Evolutionary conservation across 257 asterid genomes (phyloP).

Genomic region (Cordia subcordata): DNA sequence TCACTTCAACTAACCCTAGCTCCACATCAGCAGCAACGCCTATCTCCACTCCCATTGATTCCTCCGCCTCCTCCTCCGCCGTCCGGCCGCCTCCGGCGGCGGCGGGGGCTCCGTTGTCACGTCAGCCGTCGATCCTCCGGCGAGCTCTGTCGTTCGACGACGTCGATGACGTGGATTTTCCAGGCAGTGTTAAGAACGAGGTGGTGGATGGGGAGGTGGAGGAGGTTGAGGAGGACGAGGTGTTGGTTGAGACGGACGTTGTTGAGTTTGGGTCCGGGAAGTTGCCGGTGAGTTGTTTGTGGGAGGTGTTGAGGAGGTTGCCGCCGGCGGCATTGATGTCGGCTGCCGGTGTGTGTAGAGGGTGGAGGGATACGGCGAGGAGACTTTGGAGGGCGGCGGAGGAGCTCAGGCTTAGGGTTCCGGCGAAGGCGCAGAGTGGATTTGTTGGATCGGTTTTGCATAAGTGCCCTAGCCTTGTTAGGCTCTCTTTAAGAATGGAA

Average conservation of each 20-base stretch:
- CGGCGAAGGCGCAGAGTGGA: conserved; percentile 68
- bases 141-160: conserved; percentile 83
- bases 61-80: conserved; percentile 21
- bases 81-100: conserved; percentile 26
- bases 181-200: conserved; percentile 29
- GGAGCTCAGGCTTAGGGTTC: conserved; percentile 81
- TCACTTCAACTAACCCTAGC: background rate
- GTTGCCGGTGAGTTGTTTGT: conserved; percentile 54
- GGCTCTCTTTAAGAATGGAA: conserved; percentile 69
- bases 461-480: conserved; percentile 71
- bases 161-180: conserved; percentile 37
- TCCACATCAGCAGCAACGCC: conserved; percentile 18
- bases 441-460: conserved; percentile 81
- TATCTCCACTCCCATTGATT: conserved; percentile 27
- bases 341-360: conserved; percentile 77
- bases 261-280: conserved; percentile 32
- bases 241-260: conserved; percentile 46
- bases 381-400: conserved; percentile 81
- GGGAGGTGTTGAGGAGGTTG: conserved; percentile 84
- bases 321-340: conserved; percentile 66
- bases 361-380: conserved; percentile 76
- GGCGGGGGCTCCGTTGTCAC: conserved; percentile 17
- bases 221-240: conserved; percentile 26
- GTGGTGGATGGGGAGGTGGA: conserved; percentile 33
- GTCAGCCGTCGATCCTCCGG: conserved; percentile 31